These are phyloP conservation scores for Apium graveolens DNA, from an alignment of 129 eudicot species.

Conservation along the genomic window DNA sequence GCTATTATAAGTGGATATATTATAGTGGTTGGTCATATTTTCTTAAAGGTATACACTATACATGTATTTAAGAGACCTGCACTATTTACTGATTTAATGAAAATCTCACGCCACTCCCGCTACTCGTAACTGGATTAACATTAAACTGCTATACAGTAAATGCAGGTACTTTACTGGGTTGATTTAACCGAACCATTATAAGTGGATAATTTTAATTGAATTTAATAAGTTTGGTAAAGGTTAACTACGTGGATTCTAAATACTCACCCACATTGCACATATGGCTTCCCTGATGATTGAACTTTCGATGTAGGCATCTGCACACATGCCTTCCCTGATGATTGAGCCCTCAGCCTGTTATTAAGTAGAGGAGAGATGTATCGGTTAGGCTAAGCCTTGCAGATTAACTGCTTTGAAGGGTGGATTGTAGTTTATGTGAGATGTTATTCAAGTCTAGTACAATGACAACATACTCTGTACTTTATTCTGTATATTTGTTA, in stretches of 20 bases:
- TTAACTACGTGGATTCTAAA: not conserved
- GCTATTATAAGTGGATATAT: too few relatives aligned
- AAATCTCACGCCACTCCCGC: not conserved
- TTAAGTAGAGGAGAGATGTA: not conserved
- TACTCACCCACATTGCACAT: not conserved
- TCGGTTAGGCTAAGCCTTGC: not conserved
- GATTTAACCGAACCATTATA: not conserved
- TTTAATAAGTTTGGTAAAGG: not conserved
- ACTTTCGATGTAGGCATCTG: not conserved
- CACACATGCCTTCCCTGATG: not conserved
- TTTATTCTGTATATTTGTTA: not conserved
- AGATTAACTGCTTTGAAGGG: not conserved
- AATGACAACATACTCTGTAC: not conserved
- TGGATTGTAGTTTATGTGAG: not conserved
- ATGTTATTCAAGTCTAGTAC: not conserved
- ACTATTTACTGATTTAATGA: not conserved
- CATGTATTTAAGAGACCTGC: not conserved
- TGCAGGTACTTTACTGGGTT: not conserved
- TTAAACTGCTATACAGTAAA: not conserved
- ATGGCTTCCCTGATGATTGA: not conserved
- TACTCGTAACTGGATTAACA: not conserved
- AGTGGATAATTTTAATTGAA: not conserved
- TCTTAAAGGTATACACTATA: not conserved
- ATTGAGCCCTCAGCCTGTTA: not conserved
- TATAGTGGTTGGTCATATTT: not conserved